Base-by-base conservation (phyloP, 306 rosid genomes). In the Notholithocarpus densiflorus region DNA sequence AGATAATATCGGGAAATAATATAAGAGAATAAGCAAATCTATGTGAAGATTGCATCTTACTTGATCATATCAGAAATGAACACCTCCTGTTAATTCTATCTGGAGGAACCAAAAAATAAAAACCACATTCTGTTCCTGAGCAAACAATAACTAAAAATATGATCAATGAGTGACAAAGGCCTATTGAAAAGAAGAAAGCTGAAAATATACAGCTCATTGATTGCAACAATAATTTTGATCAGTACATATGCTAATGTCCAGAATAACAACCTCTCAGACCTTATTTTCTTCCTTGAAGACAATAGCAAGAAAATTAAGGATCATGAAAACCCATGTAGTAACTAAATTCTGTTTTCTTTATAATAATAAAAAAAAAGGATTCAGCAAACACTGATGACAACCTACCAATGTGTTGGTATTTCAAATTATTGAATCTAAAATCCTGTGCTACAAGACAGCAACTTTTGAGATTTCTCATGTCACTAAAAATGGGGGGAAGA, bases 371-470 rank as follows among this genome's bases (percentile, higher is more conserved):
- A 12, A 12, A 45, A 87, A 81, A 77, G 80, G 87, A 85, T 81
- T 84, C 83, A 81, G 77, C 84, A 86, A 77, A 76, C 86, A 82
- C 80, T 80, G 73, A 56, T 57, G 74, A 81, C 84, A 75, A 81
- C 80, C 92, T 91, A 87, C 81, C 80, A 73, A 85, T 82, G 86
- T 83, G 81, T 87, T 87, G 88, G 87, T 81, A 80, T 86, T 87
- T 87, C 76, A 85, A 80, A 84, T 94, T 94, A 94, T 91, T 89
- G 82, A 84, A 84, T 73, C 90, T 89, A 86, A 40, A 40, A 87
- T 85, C 79, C 84, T 89, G 85, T 82, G 88, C 93, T 90, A 90
- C 88, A 86, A 55, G 85, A 89, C 73, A 84, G 83, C 88, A 87
- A 77, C 84, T 80, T 82, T 84, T 85, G 73, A 75, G 87, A 88